These are phyloP conservation scores for Amoeboaphelidium protococcarum DNA, from an alignment of 371 early-diverging fungal genomes.

Conservation along the genomic window DNA sequence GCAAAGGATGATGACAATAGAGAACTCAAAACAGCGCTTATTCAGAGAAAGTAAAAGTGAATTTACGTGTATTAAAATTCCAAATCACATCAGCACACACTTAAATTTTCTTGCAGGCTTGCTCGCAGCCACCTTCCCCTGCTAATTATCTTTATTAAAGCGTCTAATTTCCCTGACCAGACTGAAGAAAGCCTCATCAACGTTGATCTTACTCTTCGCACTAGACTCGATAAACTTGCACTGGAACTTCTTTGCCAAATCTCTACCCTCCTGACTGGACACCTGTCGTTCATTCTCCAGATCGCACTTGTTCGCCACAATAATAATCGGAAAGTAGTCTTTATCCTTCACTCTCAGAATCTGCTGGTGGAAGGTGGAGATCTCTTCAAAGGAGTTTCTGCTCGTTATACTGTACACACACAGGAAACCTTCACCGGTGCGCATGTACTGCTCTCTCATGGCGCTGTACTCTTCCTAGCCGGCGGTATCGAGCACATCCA, in stretches of 20 bases:
- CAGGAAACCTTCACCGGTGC: constrained; percentile 16
- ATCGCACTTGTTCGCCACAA: constrained; percentile 39
- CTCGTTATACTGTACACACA: constrained; percentile 13
- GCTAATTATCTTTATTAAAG: too few relatives aligned
- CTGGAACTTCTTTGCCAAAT: constrained; percentile 14
- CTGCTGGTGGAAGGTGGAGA: constrained; percentile 10
- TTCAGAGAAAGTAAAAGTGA: too few relatives aligned
- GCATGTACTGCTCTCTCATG: constrained; percentile 2
- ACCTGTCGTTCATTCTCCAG: constrained; percentile 21
- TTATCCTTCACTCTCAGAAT: constrained; percentile 13
- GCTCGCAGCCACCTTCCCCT: too few relatives aligned
- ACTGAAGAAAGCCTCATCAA: constrained; percentile 12
- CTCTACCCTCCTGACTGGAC: constrained; percentile 10
- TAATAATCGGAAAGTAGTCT: constrained; percentile 21
- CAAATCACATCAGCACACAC: too few relatives aligned
- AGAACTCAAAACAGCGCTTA: too few relatives aligned
- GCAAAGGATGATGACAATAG: too few relatives aligned
- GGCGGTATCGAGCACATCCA: constrained; percentile 83
- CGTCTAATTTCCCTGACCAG: constrained; percentile 9
- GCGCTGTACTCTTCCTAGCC: constrained; percentile 44
- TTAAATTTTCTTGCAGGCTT: too few relatives aligned
- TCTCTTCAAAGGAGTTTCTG: constrained; percentile 11
- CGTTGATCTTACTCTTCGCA: constrained; percentile 12
- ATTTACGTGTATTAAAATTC: too few relatives aligned
- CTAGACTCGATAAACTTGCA: constrained; percentile 21